Base-by-base conservation (phyloP, 768 basidiomycete species). In the Rhodotorula graminis region DNA sequence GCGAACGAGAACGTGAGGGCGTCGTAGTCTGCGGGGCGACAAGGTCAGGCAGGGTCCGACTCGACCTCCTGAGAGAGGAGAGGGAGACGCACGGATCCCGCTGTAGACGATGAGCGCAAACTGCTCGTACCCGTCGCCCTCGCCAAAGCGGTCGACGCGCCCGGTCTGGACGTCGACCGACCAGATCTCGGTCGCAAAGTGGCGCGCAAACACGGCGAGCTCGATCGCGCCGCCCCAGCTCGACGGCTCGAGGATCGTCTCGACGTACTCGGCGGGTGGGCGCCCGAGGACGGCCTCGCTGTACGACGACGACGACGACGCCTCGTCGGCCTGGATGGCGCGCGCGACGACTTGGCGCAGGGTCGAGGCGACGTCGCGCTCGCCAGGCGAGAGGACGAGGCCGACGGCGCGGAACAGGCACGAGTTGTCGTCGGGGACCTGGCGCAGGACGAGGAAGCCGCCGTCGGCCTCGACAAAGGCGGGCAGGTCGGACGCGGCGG, bases 211-310 rank as follows among this genome's bases (percentile, higher is more conserved):
- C 73, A 97, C 87, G 14, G 88, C 83, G 5, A 98, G 87, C 73
- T 85, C 93, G 79, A 98, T 97, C 2, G 95, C 95, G 25, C 95
- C 95, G 62, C 95, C 95, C 95, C 95, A 98, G 1, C 90, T 87
- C 5, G 85, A 82, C 2, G 91, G 87, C 59, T 88, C 89, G 61
- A 88, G 83, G 73, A 98, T 98, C 9, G 90, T 90, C 11, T 83
- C 74, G 72, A 93, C 90, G 81, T 98, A 98, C 62, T 87, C 84
- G 44, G 86, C 85, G n/a, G 84, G 83, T 7, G 81, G 84, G 66
- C 78, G 88, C 77, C 83, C 92, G 80, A 98, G 85, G 71, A 97
- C 89, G 21, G 87, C 92, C 78, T 95, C 93, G 59, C 83, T 87
- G 81, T 90, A 98, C 37, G 37, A 37, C 37, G 37, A 37, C 5